Evolutionary conservation across 805 yeast species (phyloP).

Genomic region (Ascoidea asiatica): DNA sequence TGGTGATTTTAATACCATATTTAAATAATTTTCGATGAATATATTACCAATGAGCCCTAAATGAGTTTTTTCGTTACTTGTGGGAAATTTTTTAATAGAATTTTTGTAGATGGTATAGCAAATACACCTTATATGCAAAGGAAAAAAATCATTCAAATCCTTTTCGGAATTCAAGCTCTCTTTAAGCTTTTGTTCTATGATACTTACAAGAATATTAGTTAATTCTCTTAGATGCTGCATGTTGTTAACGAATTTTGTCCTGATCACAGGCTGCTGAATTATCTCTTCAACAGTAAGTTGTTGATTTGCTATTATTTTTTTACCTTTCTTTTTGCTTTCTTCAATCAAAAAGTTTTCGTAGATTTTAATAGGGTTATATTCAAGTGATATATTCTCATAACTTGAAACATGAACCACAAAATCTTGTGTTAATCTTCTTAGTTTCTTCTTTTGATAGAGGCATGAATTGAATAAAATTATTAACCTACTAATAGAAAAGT

Average conservation of each 20-base stretch:
- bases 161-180: background rate
- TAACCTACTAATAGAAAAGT: constrained; percentile 23
- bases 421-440: constrained; percentile 22
- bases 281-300: constrained; percentile 18
- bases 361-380: constrained; percentile 64
- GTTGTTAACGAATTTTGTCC: constrained; percentile 33
- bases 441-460: constrained; percentile 18
- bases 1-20: constrained; percentile 34
- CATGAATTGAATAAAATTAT: constrained; percentile 25
- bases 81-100: constrained; percentile 38
- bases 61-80: constrained; percentile 39
- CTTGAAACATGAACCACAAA: constrained; percentile 22
- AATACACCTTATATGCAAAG: constrained; percentile 19
- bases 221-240: constrained; percentile 34
- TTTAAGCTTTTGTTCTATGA: constrained; percentile 14
- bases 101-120: constrained; percentile 21
- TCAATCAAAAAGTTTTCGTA: constrained; percentile 23
- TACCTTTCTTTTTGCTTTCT: constrained; percentile 4
- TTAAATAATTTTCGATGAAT: constrained; percentile 38
- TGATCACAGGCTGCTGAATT: constrained; percentile 33
- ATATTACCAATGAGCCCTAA: constrained; percentile 58
- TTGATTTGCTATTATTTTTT: background rate
- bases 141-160: constrained; percentile 15
- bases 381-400: constrained; percentile 40
- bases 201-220: constrained; percentile 26